phyloP scores from a whole-genome alignment of 192 early-diverging fungal genomes.

The Obelidium mucronatum region DNA sequence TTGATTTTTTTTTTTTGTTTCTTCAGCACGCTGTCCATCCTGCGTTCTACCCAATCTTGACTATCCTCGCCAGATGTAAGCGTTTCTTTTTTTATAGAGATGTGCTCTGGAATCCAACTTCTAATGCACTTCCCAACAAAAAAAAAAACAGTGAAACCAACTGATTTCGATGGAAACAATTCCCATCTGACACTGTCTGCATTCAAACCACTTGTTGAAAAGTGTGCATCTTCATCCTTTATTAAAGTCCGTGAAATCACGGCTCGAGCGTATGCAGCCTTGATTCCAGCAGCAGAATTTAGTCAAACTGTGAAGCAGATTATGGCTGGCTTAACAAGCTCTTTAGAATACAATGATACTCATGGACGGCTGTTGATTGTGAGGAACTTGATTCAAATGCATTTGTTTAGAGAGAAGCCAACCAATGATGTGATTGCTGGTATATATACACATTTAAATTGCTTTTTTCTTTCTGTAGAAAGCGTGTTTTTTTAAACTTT shows the following conservation, averaged over 20 bases:
- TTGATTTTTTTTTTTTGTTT: neutral
- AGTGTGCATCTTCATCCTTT: constrained; percentile 47
- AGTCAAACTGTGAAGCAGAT: constrained; percentile 60
- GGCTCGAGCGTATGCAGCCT: constrained; percentile 77
- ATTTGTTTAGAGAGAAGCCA: constrained; percentile 55
- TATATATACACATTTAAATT: neutral
- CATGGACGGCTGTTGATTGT: constrained; percentile 82
- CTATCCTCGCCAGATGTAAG: constrained; percentile 75
- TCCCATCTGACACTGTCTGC: constrained; percentile 21
- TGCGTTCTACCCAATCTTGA: constrained; percentile 88
- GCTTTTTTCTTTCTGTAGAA: neutral
- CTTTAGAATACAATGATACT: constrained; percentile 60
- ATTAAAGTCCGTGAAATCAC: constrained; percentile 86
- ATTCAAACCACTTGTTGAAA: constrained; percentile 41
- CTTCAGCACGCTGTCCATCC: constrained; percentile 72
- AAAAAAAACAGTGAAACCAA: constrained; percentile 48
- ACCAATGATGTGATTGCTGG: constrained; percentile 51
- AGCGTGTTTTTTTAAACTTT: neutral
- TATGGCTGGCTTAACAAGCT: constrained; percentile 42
- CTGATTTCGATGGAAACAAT: constrained; percentile 36
- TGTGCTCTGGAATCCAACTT: neutral
- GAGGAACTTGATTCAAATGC: constrained; percentile 72
- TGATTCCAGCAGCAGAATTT: constrained; percentile 72
- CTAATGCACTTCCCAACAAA: neutral
- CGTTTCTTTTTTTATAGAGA: neutral